A percentile compares a stretch with the other conserved stretches of the same genome.
Conservation (phyloP, 164 flowering plant species). For the Santalum album region DNA sequence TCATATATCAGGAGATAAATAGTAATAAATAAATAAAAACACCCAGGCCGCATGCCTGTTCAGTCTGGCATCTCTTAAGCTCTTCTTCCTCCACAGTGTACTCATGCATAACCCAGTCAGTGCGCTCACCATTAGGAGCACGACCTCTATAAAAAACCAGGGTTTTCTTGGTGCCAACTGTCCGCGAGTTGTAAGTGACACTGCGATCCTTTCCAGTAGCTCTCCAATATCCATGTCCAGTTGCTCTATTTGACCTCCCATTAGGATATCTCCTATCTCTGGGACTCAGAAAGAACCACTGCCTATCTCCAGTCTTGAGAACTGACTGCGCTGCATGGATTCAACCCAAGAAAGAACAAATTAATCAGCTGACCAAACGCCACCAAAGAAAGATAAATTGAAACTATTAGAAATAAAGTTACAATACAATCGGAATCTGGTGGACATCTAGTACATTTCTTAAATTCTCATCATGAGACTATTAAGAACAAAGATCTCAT, state of each 20-base stretch:
- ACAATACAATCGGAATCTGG: too few relatives aligned
- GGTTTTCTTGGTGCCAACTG: conserved; percentile 81
- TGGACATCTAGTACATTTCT: too few relatives aligned
- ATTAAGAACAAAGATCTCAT: too few relatives aligned
- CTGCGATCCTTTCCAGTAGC: conserved; percentile 89
- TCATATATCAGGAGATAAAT: not conserved
- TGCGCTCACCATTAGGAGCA: conserved; percentile 72
- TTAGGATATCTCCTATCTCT: conserved; percentile 85
- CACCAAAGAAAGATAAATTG: too few relatives aligned
- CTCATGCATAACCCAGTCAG: conserved; percentile 99
- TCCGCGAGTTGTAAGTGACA: conserved; percentile 39
- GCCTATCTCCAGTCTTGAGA: conserved; percentile 73
- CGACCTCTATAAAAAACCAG: conserved; percentile 79
- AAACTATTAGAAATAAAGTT: too few relatives aligned
- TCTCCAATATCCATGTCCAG: conserved; percentile 85
- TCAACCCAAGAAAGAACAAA: too few relatives aligned
- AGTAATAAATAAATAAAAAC: not conserved
- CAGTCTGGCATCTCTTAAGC: conserved; percentile 55
- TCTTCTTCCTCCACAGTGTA: conserved; percentile 83
- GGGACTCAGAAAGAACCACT: conserved; percentile 88
- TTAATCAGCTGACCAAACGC: not conserved
- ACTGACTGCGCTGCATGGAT: conserved; percentile 30
- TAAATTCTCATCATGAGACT: too few relatives aligned
- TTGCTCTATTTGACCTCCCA: conserved; percentile 70
- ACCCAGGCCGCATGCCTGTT: conserved; percentile 27